Base-by-base conservation (phyloP, 176 grass and related monocot genomes). In the Eremochloa ophiuroides region DNA sequence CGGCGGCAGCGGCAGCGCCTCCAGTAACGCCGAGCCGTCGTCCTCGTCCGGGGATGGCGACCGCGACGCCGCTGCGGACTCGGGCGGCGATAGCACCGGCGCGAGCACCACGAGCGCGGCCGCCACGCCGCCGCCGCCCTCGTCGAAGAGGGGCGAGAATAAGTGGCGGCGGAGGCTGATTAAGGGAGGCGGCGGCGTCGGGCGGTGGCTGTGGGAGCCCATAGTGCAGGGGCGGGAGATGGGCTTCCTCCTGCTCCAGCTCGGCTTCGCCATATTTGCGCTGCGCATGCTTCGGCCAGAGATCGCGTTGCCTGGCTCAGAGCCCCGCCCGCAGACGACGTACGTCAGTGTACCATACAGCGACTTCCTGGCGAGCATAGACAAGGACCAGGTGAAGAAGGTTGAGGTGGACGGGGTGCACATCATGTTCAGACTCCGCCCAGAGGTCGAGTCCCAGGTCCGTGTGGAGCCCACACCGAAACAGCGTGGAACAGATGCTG, bases 361-460 rank as follows among this genome's bases (percentile, higher is more conserved):
- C 7, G 89, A 99, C 30, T 99, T 99, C 82, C 62, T 99, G 48
- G 94, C 93, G 62, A 99, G 90, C 65, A 91, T 99, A 75, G 87
- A 90, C 28, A 93, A 86, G 81, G 88, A 99, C 62, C 97, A 93
- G 80, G 91, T 99, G 75, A 94, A 86, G 63, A 99, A 99, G 85
- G 97, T 99, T 14, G 97, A 99, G 88, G 93, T 99, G 10, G 97
- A 99, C 2, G 97, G 97, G 17, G 97, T 99, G 71, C 89, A 95
- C 77, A 85, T 99, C 10, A 85, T 95, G 93, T 99, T 99, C 76
- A 72, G 91, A 20, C 84, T 99, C 69, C 89, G 93, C 8, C 81
- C 91, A 1, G 93, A 95, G 61, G 71, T 77, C 9, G 73, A 74
- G 58, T 83, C 85, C 15, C 55, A 61, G 12, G 69, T 71, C 55